Conservation (phyloP, 2,329 filamentous ascomycete genomes). For the Alternaria gaisen region DNA sequence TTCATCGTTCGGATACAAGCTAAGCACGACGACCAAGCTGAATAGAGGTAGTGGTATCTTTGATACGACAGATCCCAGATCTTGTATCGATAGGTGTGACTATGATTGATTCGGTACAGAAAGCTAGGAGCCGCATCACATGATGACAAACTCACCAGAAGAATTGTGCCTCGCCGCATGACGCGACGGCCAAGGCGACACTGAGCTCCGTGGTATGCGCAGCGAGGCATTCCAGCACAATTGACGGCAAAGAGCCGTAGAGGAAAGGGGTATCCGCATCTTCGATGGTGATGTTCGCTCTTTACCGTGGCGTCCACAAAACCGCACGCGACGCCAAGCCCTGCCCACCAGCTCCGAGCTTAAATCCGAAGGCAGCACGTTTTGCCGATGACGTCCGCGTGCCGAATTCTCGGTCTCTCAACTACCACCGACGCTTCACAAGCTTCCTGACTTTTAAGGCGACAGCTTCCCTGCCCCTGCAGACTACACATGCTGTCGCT, state of each 20-base stretch:
- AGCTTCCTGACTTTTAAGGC: slow-evolving; percentile 20
- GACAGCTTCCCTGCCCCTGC: not conserved
- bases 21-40: not conserved
- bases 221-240: slow-evolving; percentile 13
- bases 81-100: not conserved
- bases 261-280: slow-evolving; percentile 37
- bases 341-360: slow-evolving; percentile 22
- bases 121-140: slow-evolving; percentile 31
- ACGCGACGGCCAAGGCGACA: slow-evolving; percentile 23
- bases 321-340: slow-evolving; percentile 38
- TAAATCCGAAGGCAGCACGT: slow-evolving; percentile 28
- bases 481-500: slow-evolving; percentile 39
- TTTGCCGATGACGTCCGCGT: slow-evolving; percentile 40
- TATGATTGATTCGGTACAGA: not conserved
- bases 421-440: slow-evolving; percentile 32
- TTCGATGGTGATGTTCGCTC: slow-evolving; percentile 20
- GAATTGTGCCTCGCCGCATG: slow-evolving; percentile 39
- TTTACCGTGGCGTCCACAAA: slow-evolving; percentile 27
- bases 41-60: not conserved
- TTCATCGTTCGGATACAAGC: not conserved
- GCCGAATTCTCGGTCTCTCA: slow-evolving; percentile 31
- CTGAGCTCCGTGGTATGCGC: slow-evolving; percentile 16
- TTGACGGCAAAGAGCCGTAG: slow-evolving; percentile 36
- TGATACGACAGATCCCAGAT: not conserved
- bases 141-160: slow-evolving; percentile 45